phyloP scores from a whole-genome alignment of 2,329 filamentous ascomycete species.

The Grosmannia huntii region DNA sequence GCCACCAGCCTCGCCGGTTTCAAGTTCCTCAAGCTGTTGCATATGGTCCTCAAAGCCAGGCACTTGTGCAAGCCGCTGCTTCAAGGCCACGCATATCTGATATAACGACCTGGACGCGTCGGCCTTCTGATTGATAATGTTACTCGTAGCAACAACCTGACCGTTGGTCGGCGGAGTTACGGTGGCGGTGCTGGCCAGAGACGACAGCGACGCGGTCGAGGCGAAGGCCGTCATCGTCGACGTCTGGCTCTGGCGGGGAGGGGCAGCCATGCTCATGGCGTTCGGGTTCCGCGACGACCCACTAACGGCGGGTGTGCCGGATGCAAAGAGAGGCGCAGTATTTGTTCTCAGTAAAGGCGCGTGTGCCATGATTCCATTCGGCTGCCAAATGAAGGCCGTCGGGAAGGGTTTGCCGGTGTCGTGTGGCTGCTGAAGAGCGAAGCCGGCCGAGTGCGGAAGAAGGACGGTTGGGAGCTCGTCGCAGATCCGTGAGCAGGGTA shows the following conservation, averaged over 20 bases:
- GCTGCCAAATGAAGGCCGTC: conserved; percentile 1
- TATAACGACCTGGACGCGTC: conserved; percentile 87
- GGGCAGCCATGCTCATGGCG: conserved; percentile 35
- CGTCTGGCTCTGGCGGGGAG: conserved; percentile 44
- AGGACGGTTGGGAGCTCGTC: background rate
- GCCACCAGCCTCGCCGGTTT: conserved; percentile 41
- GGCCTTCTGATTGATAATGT: conserved; percentile 95
- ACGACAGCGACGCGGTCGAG: conserved; percentile 38
- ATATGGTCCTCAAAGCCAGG: conserved; percentile 70
- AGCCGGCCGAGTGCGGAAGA: background rate
- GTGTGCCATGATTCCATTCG: conserved; percentile 45
- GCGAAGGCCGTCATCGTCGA: conserved; percentile 46
- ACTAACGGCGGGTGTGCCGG: conserved; percentile 25
- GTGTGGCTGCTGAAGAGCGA: background rate
- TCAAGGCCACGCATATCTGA: conserved; percentile 82
- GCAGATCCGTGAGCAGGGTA: background rate
- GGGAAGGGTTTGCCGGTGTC: too few relatives aligned
- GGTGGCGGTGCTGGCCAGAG: conserved; percentile 32
- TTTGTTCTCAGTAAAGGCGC: conserved; percentile 46
- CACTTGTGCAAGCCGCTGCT: conserved; percentile 68
- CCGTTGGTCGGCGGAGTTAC: conserved; percentile 35
- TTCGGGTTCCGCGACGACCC: conserved; percentile 30
- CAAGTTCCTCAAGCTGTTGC: conserved; percentile 55
- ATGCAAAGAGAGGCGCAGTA: conserved; percentile 40
- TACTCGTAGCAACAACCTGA: conserved; percentile 64